Evolutionary conservation across 2,329 filamentous ascomycete genomes (phyloP).

Genomic region (Colletotrichum abscissum): DNA sequence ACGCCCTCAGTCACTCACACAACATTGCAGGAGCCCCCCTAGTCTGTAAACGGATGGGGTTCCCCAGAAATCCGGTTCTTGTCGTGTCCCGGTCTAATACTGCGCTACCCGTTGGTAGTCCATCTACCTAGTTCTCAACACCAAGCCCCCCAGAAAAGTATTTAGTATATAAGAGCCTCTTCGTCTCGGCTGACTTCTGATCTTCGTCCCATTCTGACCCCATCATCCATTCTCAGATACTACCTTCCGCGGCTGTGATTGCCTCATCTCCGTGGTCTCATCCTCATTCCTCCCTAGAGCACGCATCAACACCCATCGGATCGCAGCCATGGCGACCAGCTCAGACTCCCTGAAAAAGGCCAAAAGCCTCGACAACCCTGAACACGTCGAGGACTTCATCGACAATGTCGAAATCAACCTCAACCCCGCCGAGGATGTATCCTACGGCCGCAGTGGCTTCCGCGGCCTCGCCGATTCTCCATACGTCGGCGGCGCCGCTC

Average conservation of each 20-base stretch:
- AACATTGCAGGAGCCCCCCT: neutral
- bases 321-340: constrained; percentile 9
- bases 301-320: neutral
- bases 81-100: neutral
- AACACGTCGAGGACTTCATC: constrained; percentile 29
- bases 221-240: neutral
- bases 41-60: constrained; percentile 18
- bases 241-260: neutral
- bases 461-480: constrained; percentile 29
- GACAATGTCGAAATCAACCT: constrained; percentile 24
- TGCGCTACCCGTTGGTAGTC: neutral
- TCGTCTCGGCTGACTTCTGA: constrained; percentile 4
- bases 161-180: constrained; percentile 13
- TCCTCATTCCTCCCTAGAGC: neutral
- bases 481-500: constrained; percentile 41
- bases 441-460: constrained; percentile 29
- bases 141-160: neutral
- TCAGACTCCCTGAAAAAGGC: constrained; percentile 25
- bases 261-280: neutral
- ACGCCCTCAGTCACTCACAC: neutral
- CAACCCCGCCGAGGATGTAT: constrained; percentile 28
- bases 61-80: constrained; percentile 22
- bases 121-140: constrained; percentile 1
- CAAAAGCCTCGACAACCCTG: constrained; percentile 14
- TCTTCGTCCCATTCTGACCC: constrained; percentile 16